A percentile compares a stretch with the other conserved stretches of the same genome.
Conservation (phyloP, 2,329 filamentous ascomycete genomes). For the Clarireedia hainanense region DNA sequence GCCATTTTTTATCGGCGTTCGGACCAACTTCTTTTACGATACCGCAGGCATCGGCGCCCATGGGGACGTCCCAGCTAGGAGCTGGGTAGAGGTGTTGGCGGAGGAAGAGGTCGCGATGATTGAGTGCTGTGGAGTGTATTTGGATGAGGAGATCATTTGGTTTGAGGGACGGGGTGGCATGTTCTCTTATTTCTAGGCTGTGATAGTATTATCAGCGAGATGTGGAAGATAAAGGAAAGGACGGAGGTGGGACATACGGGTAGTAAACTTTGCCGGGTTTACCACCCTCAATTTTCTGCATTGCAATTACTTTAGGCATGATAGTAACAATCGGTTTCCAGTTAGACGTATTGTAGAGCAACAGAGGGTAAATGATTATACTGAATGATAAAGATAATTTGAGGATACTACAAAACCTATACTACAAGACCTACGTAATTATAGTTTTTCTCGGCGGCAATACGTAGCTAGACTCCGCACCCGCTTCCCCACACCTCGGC, state of each 20-base stretch:
- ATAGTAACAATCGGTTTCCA: not conserved
- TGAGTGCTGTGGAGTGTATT: slow-evolving; percentile 73
- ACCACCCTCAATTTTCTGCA: slow-evolving; percentile 60
- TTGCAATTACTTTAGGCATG: slow-evolving; percentile 25
- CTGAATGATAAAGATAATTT: not conserved
- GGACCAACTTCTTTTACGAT: slow-evolving; percentile 59
- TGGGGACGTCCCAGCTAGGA: slow-evolving; percentile 67
- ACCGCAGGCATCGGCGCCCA: slow-evolving; percentile 79
- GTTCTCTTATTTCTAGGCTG: slow-evolving; percentile 47
- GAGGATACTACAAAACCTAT: too few species aligned
- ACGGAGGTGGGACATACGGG: slow-evolving; percentile 60
- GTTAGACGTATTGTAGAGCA: not conserved
- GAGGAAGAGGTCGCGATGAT: slow-evolving; percentile 93
- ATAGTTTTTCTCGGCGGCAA: too few species aligned
- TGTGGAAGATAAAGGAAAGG: not conserved
- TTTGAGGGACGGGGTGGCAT: slow-evolving; percentile 55
- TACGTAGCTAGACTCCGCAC: not conserved
- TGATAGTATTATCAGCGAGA: slow-evolving; percentile 8
- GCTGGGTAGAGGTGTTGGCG: slow-evolving; percentile 86
- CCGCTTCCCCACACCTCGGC: not conserved
- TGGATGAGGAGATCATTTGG: slow-evolving; percentile 65
- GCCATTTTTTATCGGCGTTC: slow-evolving; percentile 39
- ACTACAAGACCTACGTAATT: too few species aligned
- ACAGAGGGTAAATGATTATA: not conserved
- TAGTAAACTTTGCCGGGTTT: slow-evolving; percentile 89